These are phyloP conservation scores for Moesziomyces parantarcticus DNA, from an alignment of 1,284 basidiomycete genomes.

Conservation along the genomic window DNA sequence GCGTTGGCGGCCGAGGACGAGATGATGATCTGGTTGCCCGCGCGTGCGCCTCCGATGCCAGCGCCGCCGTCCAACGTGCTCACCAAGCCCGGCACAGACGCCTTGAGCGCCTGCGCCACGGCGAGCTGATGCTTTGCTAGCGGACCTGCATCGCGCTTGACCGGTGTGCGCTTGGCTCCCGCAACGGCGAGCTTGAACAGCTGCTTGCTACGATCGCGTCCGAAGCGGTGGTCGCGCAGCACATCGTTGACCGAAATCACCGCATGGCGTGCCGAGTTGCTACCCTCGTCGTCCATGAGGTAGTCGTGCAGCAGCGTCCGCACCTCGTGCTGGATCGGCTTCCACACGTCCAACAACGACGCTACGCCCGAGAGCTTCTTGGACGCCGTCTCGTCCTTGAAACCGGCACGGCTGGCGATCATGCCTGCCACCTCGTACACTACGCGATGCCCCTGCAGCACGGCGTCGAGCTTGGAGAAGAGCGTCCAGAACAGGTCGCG, in stretches of 20 bases:
- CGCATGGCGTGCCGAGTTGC: constrained; percentile 81
- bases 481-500: constrained; percentile 96
- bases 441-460: constrained; percentile 90
- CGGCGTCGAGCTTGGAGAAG: constrained; percentile 94
- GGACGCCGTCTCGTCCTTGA: constrained; percentile 44
- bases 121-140: constrained; percentile 85
- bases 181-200: constrained; percentile 88
- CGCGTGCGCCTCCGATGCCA: constrained; percentile 1
- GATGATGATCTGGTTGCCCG: constrained; percentile 31
- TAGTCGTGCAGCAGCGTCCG: constrained; percentile 89
- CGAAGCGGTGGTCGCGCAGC: constrained; percentile 69
- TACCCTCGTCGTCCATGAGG: constrained; percentile 86
- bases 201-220: constrained; percentile 55
- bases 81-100: constrained; percentile 93
- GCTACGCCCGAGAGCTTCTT: constrained; percentile 39
- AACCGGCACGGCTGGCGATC: constrained; percentile 50
- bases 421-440: constrained; percentile 80
- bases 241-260: constrained; percentile 94
- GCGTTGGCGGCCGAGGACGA: too few species aligned
- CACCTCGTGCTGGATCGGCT: constrained; percentile 84
- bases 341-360: constrained; percentile 85
- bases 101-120: constrained; percentile 83
- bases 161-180: constrained; percentile 11
- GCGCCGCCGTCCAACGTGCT: constrained; percentile 34
- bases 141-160: constrained; percentile 71